Percentiles rank a stretch among this genome's conserved stretches.
Conservation (phyloP, 257 asterid genomes). For the Capsicum chinense region DNA sequence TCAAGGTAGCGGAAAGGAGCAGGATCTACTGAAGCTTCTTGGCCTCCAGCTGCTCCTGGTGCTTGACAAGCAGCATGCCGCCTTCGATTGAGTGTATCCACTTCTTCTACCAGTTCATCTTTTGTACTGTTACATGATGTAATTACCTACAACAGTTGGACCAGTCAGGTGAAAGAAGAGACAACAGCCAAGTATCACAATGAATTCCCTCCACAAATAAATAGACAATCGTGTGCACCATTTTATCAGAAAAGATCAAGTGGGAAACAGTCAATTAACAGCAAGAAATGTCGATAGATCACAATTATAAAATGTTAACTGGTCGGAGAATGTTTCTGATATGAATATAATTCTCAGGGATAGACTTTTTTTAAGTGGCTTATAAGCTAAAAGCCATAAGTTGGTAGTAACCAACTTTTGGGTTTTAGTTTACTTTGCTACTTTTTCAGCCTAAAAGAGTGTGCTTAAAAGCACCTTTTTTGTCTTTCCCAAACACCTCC, state of each 20-base stretch:
- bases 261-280: neutral
- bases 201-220: neutral
- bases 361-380: too few species aligned
- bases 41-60: conserved; percentile 45
- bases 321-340: neutral
- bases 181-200: neutral
- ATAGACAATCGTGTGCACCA: neutral
- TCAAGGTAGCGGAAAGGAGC: conserved; percentile 69
- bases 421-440: too few species aligned
- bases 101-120: conserved; percentile 91
- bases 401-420: too few species aligned
- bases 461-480: too few species aligned
- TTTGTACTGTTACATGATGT: conserved; percentile 93
- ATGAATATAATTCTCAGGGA: neutral
- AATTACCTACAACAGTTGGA: conserved; percentile 59
- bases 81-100: conserved; percentile 76
- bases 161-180: neutral
- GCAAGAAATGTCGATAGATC: neutral
- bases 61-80: conserved; percentile 52
- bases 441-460: too few species aligned
- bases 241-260: neutral
- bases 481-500: too few species aligned
- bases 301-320: neutral
- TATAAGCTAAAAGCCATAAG: too few species aligned
- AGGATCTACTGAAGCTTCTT: conserved; percentile 46